phyloP scores from a whole-genome alignment of 176 grass and related monocot genomes.

The Tillandsia fasciculata region DNA sequence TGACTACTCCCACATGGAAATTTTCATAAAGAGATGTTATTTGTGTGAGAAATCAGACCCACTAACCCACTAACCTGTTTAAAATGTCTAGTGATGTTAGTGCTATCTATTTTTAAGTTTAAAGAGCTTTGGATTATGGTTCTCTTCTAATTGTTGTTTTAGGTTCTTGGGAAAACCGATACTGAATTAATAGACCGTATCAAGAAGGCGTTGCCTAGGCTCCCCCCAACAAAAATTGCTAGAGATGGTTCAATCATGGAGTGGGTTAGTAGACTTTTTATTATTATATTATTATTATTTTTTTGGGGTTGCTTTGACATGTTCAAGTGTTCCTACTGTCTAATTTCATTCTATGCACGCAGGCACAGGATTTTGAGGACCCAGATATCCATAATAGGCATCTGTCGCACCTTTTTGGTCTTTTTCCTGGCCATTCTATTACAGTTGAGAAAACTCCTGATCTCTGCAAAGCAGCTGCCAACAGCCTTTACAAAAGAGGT shows the following conservation, averaged over 20 bases:
- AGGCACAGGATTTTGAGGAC: slow-evolving; percentile 77
- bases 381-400: slow-evolving; percentile 81
- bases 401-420: slow-evolving; percentile 83
- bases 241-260: slow-evolving; percentile 88
- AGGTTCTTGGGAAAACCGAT: slow-evolving; percentile 61
- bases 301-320: neutral
- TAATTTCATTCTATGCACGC: slow-evolving; percentile 8
- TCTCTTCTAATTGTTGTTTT: slow-evolving; percentile 3
- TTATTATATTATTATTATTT: slow-evolving; percentile 7
- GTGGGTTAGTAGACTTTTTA: slow-evolving; percentile 46
- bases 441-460: slow-evolving; percentile 62
- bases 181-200: slow-evolving; percentile 53
- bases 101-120: neutral
- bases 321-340: neutral
- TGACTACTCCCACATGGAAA: slow-evolving; percentile 14
- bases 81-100: neutral
- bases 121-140: neutral
- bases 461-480: slow-evolving; percentile 74
- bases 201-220: slow-evolving; percentile 43
- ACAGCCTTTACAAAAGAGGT: slow-evolving; percentile 92
- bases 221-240: slow-evolving; percentile 62
- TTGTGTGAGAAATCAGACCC: neutral
- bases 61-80: neutral
- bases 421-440: slow-evolving; percentile 87
- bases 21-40: neutral